Evolutionary conservation across 2,329 filamentous ascomycete genomes (phyloP).

Genomic region (Aspergillus proliferans): DNA sequence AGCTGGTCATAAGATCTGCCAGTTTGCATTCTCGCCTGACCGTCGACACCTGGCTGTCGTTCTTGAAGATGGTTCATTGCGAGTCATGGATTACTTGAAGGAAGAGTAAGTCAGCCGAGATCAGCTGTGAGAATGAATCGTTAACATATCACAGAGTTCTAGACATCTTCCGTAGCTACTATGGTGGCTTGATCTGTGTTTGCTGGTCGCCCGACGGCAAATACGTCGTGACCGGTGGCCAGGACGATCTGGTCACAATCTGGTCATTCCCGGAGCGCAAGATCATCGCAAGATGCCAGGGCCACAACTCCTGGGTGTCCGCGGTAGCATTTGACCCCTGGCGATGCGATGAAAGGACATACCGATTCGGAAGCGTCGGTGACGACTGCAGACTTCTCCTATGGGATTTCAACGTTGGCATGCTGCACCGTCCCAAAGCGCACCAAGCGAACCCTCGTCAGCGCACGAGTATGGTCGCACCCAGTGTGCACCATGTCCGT

Average conservation of each 20-base stretch:
- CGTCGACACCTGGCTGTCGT: conserved; percentile 81
- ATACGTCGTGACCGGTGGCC: conserved; percentile 89
- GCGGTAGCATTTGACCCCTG: conserved; percentile 92
- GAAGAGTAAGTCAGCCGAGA: conserved; percentile 62
- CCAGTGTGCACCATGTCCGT: conserved; percentile 37
- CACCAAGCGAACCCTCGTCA: conserved; percentile 33
- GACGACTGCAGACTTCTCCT: conserved; percentile 85
- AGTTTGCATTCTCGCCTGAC: conserved; percentile 88
- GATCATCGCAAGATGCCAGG: conserved; percentile 86
- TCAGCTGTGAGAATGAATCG: background rate
- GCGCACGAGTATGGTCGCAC: conserved; percentile 29
- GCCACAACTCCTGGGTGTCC: conserved; percentile 93
- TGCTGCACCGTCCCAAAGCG: conserved; percentile 85
- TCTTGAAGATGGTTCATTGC: conserved; percentile 81
- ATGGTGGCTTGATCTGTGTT: conserved; percentile 84
- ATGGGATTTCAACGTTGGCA: conserved; percentile 97
- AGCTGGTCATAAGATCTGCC: conserved; percentile 83
- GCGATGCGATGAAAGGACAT: conserved; percentile 92
- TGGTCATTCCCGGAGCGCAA: conserved; percentile 82
- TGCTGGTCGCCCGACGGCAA: conserved; percentile 97
- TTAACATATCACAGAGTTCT: conserved; percentile 57
- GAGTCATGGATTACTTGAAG: conserved; percentile 84
- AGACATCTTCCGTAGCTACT: conserved; percentile 84
- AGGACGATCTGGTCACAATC: conserved; percentile 93
- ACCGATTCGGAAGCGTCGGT: conserved; percentile 91